phyloP scores from a whole-genome alignment of 768 basidiomycete genomes.

The Udeniomyces megalosporus region DNA sequence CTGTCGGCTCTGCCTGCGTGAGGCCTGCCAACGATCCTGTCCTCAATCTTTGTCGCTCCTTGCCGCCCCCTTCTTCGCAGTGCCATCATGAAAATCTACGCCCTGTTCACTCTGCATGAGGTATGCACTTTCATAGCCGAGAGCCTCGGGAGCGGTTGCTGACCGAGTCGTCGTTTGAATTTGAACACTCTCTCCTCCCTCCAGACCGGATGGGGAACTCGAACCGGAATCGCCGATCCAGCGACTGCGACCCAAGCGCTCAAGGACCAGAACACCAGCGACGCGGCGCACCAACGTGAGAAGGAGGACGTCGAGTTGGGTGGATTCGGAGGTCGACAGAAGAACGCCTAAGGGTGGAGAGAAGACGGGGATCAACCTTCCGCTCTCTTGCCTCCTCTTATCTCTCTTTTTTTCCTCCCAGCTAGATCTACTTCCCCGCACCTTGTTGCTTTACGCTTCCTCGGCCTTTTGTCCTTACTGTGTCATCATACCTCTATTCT shows the following conservation, averaged over 20 bases:
- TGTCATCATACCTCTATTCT: background rate
- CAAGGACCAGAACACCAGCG: conserved; percentile 17
- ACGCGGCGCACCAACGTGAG: conserved; percentile 15
- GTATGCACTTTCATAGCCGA: too few relatives aligned
- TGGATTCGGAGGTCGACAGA: conserved; percentile 15
- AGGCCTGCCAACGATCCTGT: background rate
- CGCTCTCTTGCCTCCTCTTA: background rate
- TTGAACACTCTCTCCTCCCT: too few relatives aligned
- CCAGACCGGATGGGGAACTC: conserved; percentile 88
- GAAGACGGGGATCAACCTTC: background rate
- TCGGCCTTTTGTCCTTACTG: too few relatives aligned
- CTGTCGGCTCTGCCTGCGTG: too few relatives aligned
- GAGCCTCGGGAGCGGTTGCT: too few relatives aligned
- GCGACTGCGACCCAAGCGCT: background rate
- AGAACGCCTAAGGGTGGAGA: background rate
- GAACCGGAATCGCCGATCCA: conserved; percentile 73
- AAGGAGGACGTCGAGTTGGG: conserved; percentile 26
- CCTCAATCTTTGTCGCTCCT: background rate
- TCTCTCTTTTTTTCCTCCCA: background rate
- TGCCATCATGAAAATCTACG: conserved; percentile 85
- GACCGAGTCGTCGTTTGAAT: too few relatives aligned
- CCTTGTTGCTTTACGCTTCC: too few relatives aligned
- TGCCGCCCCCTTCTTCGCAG: conserved; percentile 18
- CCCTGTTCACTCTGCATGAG: conserved; percentile 76
- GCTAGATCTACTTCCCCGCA: too few relatives aligned